These are phyloP conservation scores for Trifolium subterraneum DNA, from an alignment of 306 rosid genomes.

Conservation along the genomic window DNA sequence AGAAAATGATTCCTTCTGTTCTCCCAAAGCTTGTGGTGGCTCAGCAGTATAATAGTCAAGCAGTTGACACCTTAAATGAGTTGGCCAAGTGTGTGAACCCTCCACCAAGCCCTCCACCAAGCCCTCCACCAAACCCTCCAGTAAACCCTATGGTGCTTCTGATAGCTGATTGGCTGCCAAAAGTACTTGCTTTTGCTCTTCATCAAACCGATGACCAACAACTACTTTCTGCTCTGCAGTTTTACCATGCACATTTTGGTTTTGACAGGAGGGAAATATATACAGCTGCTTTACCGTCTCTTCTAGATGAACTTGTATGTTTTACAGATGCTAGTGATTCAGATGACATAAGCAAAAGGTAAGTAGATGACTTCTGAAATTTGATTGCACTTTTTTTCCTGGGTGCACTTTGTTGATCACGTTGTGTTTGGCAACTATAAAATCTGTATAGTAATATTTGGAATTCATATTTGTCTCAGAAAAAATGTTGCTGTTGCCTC, in stretches of 20 bases:
- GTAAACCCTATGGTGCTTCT: slow-evolving; percentile 49
- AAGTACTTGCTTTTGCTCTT: slow-evolving; percentile 94
- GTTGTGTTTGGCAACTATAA: slow-evolving; percentile 19
- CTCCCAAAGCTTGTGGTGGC: slow-evolving; percentile 92
- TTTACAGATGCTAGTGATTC: slow-evolving; percentile 78
- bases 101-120: not conserved
- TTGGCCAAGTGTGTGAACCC: slow-evolving; percentile 69
- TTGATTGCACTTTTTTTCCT: slow-evolving; percentile 28
- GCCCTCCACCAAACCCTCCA: not conserved
- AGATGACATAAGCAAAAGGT: slow-evolving; percentile 81
- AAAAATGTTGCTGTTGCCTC: slow-evolving; percentile 25
- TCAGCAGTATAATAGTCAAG: slow-evolving; percentile 73
- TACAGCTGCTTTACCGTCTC: slow-evolving; percentile 85
- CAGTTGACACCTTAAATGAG: slow-evolving; percentile 69
- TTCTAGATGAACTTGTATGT: slow-evolving; percentile 88
- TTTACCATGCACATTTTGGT: slow-evolving; percentile 75
- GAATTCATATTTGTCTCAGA: slow-evolving; percentile 4
- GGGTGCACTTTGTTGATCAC: slow-evolving; percentile 12
- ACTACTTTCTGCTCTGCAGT: slow-evolving; percentile 73
- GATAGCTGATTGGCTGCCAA: slow-evolving; percentile 79
- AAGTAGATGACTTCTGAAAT: slow-evolving; percentile 42
- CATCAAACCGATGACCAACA: slow-evolving; percentile 69
- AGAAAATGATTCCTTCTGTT: slow-evolving; percentile 85
- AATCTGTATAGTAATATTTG: slow-evolving; percentile 23
- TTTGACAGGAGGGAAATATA: slow-evolving; percentile 80